phyloP scores from a whole-genome alignment of 106 monocot species.

The Acorus gramineus region DNA sequence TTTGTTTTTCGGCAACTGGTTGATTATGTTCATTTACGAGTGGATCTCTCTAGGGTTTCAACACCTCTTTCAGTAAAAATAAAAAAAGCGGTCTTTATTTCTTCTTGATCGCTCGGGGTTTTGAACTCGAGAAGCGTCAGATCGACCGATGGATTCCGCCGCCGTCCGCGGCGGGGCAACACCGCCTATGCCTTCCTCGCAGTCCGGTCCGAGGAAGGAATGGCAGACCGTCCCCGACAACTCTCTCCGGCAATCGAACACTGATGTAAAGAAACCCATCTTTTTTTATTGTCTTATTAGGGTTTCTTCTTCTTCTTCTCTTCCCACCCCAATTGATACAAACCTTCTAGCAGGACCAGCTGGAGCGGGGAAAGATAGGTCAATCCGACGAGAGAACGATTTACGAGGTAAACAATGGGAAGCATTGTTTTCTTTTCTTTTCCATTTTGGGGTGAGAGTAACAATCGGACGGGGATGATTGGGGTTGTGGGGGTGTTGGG shows the following conservation, averaged over 20 bases:
- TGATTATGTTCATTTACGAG: too few species aligned
- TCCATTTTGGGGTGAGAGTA: background rate
- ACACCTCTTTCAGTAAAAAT: too few species aligned
- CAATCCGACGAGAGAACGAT: conserved; percentile 28
- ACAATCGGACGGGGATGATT: background rate
- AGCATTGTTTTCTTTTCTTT: background rate
- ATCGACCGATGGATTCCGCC: conserved; percentile 18
- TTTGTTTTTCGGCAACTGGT: too few species aligned
- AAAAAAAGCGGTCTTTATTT: too few species aligned
- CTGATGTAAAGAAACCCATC: conserved; percentile 1
- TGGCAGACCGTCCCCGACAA: conserved; percentile 22
- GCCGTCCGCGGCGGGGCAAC: conserved; percentile 12
- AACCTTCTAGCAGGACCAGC: conserved; percentile 2
- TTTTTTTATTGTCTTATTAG: background rate
- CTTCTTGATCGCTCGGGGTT: too few species aligned
- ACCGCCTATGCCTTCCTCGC: conserved; percentile 7
- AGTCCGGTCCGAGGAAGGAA: conserved; percentile 14
- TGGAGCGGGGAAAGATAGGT: conserved; percentile 12
- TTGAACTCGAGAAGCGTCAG: too few species aligned
- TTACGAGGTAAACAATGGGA: conserved; percentile 11
- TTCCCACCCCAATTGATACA: background rate
- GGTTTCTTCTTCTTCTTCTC: background rate
- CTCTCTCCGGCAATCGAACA: conserved; percentile 14
- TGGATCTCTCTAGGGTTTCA: too few species aligned
- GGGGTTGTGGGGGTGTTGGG: background rate